Percentiles rank a stretch among this genome's conserved stretches.
Evolutionary conservation across 257 asterid genomes (phyloP).

Genomic region (Phtheirospermum japonicum): DNA sequence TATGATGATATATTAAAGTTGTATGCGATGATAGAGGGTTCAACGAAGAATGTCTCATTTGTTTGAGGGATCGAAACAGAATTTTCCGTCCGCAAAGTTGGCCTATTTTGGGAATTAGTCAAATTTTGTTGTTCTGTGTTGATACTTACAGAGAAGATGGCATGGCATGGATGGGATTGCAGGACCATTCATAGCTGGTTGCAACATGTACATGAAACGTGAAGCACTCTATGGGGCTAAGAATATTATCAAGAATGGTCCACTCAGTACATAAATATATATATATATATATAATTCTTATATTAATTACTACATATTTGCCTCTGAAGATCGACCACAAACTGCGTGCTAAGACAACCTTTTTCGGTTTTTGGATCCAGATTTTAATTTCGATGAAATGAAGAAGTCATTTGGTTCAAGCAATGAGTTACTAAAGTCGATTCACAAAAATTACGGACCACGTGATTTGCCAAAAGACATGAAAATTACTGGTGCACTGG

Average conservation of each 20-base stretch:
- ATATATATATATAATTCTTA: no score
- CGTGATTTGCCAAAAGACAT: not conserved
- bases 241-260: slow-evolving; percentile 25
- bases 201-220: slow-evolving; percentile 50
- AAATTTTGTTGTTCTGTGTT: no score
- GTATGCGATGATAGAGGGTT: no score
- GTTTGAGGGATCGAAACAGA: no score
- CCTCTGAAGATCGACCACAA: no score
- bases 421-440: slow-evolving; percentile 41
- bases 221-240: slow-evolving; percentile 39
- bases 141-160: slow-evolving; percentile 34
- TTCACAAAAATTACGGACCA: slow-evolving; percentile 24
- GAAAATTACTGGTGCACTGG: slow-evolving; percentile 10
- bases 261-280: not conserved
- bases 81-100: no score
- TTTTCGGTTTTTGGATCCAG: no score
- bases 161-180: slow-evolving; percentile 47
- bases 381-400: slow-evolving; percentile 31
- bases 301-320: no score
- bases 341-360: no score
- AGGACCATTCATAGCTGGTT: slow-evolving; percentile 46
- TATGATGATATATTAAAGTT: no score
- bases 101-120: no score
- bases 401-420: slow-evolving; percentile 47
- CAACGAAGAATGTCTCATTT: no score